Conservation (phyloP, 2,329 filamentous ascomycete genomes). For the Pseudonectria foliicola region DNA sequence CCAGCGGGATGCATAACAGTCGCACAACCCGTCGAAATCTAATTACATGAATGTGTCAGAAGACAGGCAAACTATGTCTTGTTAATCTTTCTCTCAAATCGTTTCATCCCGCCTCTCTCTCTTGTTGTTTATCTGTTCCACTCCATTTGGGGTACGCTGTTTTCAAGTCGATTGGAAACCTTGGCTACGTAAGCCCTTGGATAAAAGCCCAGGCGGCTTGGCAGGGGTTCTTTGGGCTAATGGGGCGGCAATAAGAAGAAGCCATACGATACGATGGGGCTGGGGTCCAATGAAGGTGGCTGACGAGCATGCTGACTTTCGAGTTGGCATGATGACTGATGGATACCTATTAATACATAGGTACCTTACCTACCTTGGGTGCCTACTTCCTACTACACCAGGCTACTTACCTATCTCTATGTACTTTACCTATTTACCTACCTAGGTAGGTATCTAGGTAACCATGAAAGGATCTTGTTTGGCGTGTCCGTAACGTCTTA, state of each 20-base stretch:
- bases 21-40: constrained; percentile 18
- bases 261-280: too few species aligned
- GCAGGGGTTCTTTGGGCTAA: constrained; percentile 18
- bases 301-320: too few species aligned
- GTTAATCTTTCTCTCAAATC: not conserved
- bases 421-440: too few species aligned
- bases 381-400: too few species aligned
- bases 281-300: too few species aligned
- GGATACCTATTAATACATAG: too few species aligned
- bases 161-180: constrained; percentile 9
- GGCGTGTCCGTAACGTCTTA: too few species aligned
- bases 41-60: constrained; percentile 12
- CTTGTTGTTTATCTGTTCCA: constrained; percentile 6
- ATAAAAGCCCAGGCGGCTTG: constrained; percentile 29
- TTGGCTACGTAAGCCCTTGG: constrained; percentile 4
- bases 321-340: too few species aligned
- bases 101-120: not conserved
- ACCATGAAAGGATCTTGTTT: too few species aligned
- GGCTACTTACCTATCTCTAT: too few species aligned
- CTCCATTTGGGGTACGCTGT: constrained; percentile 15
- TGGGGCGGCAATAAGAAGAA: constrained; percentile 12
- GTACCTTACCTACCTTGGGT: too few species aligned
- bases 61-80: not conserved
- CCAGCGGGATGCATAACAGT: constrained; percentile 16
- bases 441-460: too few species aligned